Evolutionary conservation across 2,329 filamentous ascomycete species (phyloP).

Genomic region (Colletotrichum sp.): DNA sequence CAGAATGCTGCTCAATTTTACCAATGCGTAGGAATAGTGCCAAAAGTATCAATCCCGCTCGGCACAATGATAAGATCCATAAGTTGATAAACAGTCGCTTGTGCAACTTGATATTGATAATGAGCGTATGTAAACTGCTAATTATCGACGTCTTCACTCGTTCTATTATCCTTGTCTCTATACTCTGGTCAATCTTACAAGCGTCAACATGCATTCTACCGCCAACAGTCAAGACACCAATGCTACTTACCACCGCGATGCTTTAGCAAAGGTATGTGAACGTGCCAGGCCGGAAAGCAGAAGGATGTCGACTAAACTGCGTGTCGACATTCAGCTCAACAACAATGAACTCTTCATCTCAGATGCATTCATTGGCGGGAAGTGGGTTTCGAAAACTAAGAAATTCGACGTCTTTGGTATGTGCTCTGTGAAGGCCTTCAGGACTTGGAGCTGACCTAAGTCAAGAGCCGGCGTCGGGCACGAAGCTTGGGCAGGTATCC

Average conservation of each 20-base stretch:
- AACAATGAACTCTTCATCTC: neutral
- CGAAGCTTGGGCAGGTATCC: constrained; percentile 53
- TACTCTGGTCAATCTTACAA: neutral
- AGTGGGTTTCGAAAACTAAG: neutral
- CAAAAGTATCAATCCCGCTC: neutral
- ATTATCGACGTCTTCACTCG: neutral
- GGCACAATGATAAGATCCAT: neutral
- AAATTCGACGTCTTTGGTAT: neutral
- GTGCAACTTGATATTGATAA: neutral
- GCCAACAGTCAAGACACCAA: neutral
- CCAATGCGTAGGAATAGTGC: neutral
- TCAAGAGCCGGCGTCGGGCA: constrained; percentile 54
- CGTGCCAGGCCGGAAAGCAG: neutral
- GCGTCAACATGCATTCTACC: neutral
- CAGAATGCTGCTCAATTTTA: neutral
- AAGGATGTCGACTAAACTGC: neutral
- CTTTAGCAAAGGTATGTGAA: neutral
- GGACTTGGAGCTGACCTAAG: neutral
- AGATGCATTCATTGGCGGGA: neutral
- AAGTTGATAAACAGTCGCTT: neutral
- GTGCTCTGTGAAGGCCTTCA: neutral
- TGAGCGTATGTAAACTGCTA: neutral
- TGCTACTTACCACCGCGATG: neutral
- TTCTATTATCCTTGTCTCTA: neutral
- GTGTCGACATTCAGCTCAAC: neutral